Base-by-base conservation (phyloP, 176 grass and related monocot species). In the Eleusine coracana region DNA sequence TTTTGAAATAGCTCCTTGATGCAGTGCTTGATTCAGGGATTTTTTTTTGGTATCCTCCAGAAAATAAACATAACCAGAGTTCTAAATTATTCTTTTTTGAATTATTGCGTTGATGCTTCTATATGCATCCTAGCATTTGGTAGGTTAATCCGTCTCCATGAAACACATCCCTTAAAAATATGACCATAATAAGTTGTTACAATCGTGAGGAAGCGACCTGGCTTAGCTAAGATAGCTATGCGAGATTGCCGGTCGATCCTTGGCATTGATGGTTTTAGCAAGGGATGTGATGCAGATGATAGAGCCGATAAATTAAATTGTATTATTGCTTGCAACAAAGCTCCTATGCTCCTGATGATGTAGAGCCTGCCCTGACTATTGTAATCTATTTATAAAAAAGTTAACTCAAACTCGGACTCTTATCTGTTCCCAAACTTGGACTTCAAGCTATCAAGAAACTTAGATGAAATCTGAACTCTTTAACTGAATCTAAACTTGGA, bases 81-180 rank as follows among this genome's bases (percentile, higher is more conserved):
- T 6, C 59, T 42, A 63, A 71, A 71, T 83, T 27, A 61, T 82
- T 49, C 55, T 84, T 10, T 75, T 29, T 11, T 38, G 74, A 55
- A 71, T 39, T 20, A 66, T n/a, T 31, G 3, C 72, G 9, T 66
- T 54, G 29, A 65, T 55, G 12, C 15, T 54, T 84, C 12, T 74
- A 38, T 82, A 54, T 83, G 71, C 37, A 73, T 25, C 14, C 6
- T 68, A 60, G 70, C 21, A 51, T 51, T 39, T 38, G 34, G 21
- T 65, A 74, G 10, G 20, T 39, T 52, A 15, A 52, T 51, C 29
- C 44, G 66, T 75, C n/a, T 6, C 14, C 70, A 40, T 50, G 58
- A 23, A 17, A 16, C 39, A 14, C 41, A 1, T 18, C 28, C 67
- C 66, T 73, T 79, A 39, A n/a, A 34, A 10, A 62, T 23, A 62